Evolutionary conservation across 2,329 filamentous ascomycete species (phyloP), one percentile per base, ranked within the genome.

Genomic region (Leptographium radiaticola): DNA sequence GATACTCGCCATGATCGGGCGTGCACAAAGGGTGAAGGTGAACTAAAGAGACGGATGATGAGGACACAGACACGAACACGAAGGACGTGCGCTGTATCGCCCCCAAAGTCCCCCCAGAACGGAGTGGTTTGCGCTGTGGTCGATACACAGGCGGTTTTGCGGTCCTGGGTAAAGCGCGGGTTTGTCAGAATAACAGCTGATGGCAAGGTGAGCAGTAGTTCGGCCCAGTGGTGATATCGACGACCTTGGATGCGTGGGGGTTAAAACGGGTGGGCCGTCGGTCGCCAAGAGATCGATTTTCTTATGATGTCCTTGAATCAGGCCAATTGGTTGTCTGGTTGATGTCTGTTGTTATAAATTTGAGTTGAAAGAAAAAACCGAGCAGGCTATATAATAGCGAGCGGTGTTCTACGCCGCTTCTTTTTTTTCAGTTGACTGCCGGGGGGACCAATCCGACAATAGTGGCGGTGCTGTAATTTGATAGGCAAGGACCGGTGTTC

Each of bases 1-100:
- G 30, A 52, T 59, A 61, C 58, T 65, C 56, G 66, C 59, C 65
- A 69, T 68, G 59, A 53, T 53, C 51, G 46, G 2, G 33, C 8
- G 15, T 16, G 38, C 18, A 16, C 16, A n/a, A 49, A 49, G 18
- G 47, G 18, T n/a, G 47, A 43, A 38, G n/a, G 49, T 18, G 18
- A 25, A 18, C 18, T 30, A 9, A 18, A 38, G 10, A 33, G 15
- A 18, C 18, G 16, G n/a, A 11, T 46, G 42, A 51, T n/a, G 38
- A 52, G 11, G 55, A 53, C 16, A 53, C 52, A 45, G 52, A 39
- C 47, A 50, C 52, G 39, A 39, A 38, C 52, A 48, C 46, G 7
- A 38, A 39, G 20, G 42, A 45, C 40, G 47, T 50, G 52, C 18
- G 33, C 47, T 54, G 52, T 54, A 46, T 45, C 25, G 45, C 43